Base-by-base conservation (phyloP, 306 rosid genomes). In the Quercus ilex region DNA sequence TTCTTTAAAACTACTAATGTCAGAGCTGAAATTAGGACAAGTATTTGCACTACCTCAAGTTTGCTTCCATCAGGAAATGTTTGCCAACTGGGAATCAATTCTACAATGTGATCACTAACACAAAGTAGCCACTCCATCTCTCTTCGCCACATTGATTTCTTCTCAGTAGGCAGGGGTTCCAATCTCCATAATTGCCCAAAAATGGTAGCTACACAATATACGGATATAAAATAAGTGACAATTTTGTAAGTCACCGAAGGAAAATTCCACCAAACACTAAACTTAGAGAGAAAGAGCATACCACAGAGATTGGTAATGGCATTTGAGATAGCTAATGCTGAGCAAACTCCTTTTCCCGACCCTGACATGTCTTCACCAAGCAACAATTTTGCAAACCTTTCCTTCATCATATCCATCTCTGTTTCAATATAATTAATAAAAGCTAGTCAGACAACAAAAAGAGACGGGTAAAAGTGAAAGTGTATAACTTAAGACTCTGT, bases 301-400 rank as follows among this genome's bases (percentile, higher is more conserved):
- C 92, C 92, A 84, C 89, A 86, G 21, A 88, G 92, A 81, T 88
- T 88, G 26, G 92, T 88, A 60, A 88, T 82, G 85, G 92, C 86
- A 73, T 88, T 88, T 65, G 92, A 88, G 78, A 88, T 84, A 28
- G 90, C 85, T 73, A 88, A 70, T 23, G 92, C 83, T 9, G 92
- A 73, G 75, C 85, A 81, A 23, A 88, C 92, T 74, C 92, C 92
- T 79, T 86, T 88, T 3, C 92, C 92, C 71, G 90, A 88, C 30
- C 92, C 92, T 20, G 92, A 88, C 92, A 89, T 89, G 59, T 89
- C 90, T 78, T 89, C 90, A 5, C 92, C 90, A 69, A 89, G 92
- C 84, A 88, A 55, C 85, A 88, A 79, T 70, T 89, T 89, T 19
- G 92, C 52, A 74, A 89, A 89, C 33, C 90, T 89, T 81, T 89